These are phyloP conservation scores for Calycina marina DNA, from an alignment of 2,329 filamentous ascomycete genomes.

Conservation along the genomic window DNA sequence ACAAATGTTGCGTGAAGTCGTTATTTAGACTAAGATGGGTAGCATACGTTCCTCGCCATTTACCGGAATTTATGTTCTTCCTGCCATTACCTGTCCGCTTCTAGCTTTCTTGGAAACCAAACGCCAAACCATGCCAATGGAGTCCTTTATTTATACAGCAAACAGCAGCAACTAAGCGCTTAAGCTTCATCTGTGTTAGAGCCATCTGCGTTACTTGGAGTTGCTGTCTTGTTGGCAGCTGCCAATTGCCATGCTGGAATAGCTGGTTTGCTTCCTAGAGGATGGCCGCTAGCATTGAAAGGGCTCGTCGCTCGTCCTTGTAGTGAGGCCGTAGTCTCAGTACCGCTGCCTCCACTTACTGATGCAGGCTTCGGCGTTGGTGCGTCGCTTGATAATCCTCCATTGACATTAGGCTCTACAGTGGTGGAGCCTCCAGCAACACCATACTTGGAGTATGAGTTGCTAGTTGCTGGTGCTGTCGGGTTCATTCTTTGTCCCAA, in stretches of 20 bases:
- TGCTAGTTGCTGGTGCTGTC: conserved; percentile 9
- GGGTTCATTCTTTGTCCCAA: conserved; percentile 48
- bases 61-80: too few species aligned
- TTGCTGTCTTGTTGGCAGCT: conserved; percentile 37
- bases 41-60: too few species aligned
- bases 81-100: too few species aligned
- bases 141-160: too few species aligned
- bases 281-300: conserved; percentile 33
- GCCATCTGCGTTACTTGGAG: conserved; percentile 10
- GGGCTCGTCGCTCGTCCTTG: conserved; percentile 29
- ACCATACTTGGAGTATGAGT: conserved; percentile 17
- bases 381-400: conserved; percentile 10
- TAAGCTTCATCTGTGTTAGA: too few species aligned
- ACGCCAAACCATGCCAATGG: too few species aligned
- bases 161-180: too few species aligned
- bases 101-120: too few species aligned
- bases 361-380: conserved; percentile 19
- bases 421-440: conserved; percentile 6
- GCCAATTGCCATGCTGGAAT: conserved; percentile 75
- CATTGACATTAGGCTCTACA: conserved; percentile 6
- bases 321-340: conserved; percentile 21
- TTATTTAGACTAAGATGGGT: too few species aligned
- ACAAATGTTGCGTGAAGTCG: too few species aligned
- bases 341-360: conserved; percentile 21
- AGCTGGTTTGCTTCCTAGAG: conserved; percentile 41